Evolutionary conservation across 2,329 filamentous ascomycete species (phyloP).

Genomic region (Daldinia sp.): DNA sequence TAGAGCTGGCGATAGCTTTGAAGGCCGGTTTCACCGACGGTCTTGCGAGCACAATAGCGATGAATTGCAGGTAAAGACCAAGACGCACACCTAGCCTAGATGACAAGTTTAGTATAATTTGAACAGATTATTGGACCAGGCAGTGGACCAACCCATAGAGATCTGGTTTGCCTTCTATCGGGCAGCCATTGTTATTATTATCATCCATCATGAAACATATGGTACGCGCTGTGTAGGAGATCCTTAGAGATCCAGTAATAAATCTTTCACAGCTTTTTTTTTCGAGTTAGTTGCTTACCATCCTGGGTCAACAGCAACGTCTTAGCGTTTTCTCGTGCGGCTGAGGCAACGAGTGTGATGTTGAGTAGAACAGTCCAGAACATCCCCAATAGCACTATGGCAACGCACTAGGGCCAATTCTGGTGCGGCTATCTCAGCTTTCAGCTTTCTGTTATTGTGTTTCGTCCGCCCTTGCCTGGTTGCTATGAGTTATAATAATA

Average conservation of each 20-base stretch:
- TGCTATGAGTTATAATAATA: background rate
- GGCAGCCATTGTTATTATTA: background rate
- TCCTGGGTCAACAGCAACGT: background rate
- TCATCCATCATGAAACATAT: constrained; percentile 9
- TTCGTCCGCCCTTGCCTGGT: background rate
- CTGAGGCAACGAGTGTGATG: constrained; percentile 10
- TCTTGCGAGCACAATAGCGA: constrained; percentile 25
- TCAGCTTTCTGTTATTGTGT: background rate
- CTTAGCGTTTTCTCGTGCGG: background rate
- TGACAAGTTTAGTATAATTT: background rate
- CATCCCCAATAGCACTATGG: background rate
- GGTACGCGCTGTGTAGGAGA: background rate
- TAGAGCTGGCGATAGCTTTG: constrained; percentile 19
- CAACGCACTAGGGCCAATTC: constrained; percentile 11
- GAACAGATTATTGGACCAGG: too few species aligned
- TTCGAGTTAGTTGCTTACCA: background rate
- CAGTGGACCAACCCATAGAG: constrained; percentile 16
- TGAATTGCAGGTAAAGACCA: constrained; percentile 26
- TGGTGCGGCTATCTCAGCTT: constrained; percentile 7
- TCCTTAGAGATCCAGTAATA: background rate
- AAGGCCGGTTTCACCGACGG: constrained; percentile 20
- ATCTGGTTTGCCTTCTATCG: constrained; percentile 20
- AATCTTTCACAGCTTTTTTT: background rate
- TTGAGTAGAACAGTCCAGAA: constrained; percentile 12
- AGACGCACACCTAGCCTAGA: constrained; percentile 21